Base-by-base conservation (phyloP, 208 protist genomes). In the Spongospora subterranea region DNA sequence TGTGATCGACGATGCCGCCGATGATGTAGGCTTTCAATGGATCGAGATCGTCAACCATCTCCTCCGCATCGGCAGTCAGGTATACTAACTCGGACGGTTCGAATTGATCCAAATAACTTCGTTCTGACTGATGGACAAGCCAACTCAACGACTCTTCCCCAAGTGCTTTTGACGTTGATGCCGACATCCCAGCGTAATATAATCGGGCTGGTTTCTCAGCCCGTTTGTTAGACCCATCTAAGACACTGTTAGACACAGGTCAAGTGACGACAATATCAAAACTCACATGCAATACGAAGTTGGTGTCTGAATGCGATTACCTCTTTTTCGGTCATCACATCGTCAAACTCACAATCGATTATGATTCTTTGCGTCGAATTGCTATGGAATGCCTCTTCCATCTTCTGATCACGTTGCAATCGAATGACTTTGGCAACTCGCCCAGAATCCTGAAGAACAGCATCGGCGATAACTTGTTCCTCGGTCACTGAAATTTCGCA, bases 1-100 rank as follows among this genome's bases (percentile, higher is more conserved):
- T 90, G 88, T 60, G 88, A 53, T 90, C 88, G 45, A 90, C 88
- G 41, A 90, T 0, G 41, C 88, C 88, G 88, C 88, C 88, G 43
- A 90, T 60, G 41, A 90, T 60, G 88, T 90, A 90, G n/a, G 38
- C 88, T 45, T 90, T 90, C 43, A n/a, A 11, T 0, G 43, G 39
- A 38, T 64, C 0, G 29, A 90, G 88, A 0, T 0, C 41, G 88
- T 64, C 45, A 11, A 90, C 45, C 29, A 60, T 53, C 45, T 90
- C 6, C 0, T 46, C 0, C 43, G 88, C 0, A 13, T 90, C 88
- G 20, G 88, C 88, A 0, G 88, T 66, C 29, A 90, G 88, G 41
- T 66, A 46, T 0, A 90, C 88, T 0, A 90, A 0, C 0, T 46
- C 38, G 24, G 24, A 29, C 0, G 0, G n/a, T 24, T 0, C 0